Conservation (phyloP, 306 rosid species). For the Astragalus glycyphyllos region DNA sequence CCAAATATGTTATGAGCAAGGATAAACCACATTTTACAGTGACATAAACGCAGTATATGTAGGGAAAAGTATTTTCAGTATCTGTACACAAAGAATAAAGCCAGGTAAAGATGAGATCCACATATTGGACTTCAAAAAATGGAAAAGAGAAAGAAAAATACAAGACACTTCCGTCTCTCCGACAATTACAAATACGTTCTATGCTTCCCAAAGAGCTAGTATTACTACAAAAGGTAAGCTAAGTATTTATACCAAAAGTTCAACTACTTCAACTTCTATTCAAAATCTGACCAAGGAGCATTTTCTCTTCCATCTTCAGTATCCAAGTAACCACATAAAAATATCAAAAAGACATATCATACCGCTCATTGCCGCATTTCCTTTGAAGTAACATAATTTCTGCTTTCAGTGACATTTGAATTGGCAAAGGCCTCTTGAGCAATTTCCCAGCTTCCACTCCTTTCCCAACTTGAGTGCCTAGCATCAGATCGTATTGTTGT, state of each 20-base stretch:
- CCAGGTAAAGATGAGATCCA: slow-evolving; percentile 49
- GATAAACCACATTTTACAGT: slow-evolving; percentile 5
- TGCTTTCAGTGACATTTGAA: slow-evolving; percentile 72
- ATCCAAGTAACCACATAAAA: slow-evolving; percentile 47
- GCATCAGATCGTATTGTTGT: slow-evolving; percentile 74
- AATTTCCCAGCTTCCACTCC: slow-evolving; percentile 85
- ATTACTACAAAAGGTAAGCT: slow-evolving; percentile 36
- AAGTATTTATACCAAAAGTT: slow-evolving; percentile 44
- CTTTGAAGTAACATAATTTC: slow-evolving; percentile 61
- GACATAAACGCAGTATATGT: slow-evolving; percentile 31
- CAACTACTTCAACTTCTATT: slow-evolving; percentile 41
- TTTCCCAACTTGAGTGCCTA: slow-evolving; percentile 84
- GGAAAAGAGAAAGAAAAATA: neutral
- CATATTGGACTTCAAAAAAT: slow-evolving; percentile 37
- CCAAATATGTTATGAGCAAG: neutral
- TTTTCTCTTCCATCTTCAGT: slow-evolving; percentile 33
- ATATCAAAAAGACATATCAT: slow-evolving; percentile 44
- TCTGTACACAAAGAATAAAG: slow-evolving; percentile 67
- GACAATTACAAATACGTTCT: slow-evolving; percentile 65
- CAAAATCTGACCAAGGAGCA: slow-evolving; percentile 35
- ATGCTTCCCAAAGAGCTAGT: slow-evolving; percentile 49
- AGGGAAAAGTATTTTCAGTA: slow-evolving; percentile 35
- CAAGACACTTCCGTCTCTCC: slow-evolving; percentile 52
- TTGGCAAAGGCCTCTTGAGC: slow-evolving; percentile 67
- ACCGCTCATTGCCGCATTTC: slow-evolving; percentile 59